phyloP scores from a whole-genome alignment of 2,329 filamentous ascomycete species.

The Graphilbum sp. region DNA sequence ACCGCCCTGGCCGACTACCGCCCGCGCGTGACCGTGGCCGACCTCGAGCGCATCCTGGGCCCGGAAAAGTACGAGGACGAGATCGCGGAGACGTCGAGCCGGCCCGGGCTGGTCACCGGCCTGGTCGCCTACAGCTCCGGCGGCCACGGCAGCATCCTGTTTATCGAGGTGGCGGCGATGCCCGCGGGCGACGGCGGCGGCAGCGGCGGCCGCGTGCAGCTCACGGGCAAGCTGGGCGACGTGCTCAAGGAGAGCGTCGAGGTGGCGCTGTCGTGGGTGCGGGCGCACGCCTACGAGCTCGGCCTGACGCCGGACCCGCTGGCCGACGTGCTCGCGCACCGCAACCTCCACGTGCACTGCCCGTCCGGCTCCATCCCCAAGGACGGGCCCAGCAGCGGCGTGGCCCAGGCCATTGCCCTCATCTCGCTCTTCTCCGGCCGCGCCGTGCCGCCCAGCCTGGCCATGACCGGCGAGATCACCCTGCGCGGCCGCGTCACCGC shows the following conservation, averaged over 20 bases:
- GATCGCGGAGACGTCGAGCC: slow-evolving; percentile 68
- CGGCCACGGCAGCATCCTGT: slow-evolving; percentile 87
- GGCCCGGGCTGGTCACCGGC: slow-evolving; percentile 87
- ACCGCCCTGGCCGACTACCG: slow-evolving; percentile 50
- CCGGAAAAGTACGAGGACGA: slow-evolving; percentile 92
- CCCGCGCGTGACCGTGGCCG: slow-evolving; percentile 54
- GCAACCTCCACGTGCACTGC: slow-evolving; percentile 91
- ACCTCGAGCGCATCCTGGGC: slow-evolving; percentile 80
- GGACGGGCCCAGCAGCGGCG: slow-evolving; percentile 72
- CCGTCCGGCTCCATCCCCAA: slow-evolving; percentile 91
- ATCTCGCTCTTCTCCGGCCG: slow-evolving; percentile 81
- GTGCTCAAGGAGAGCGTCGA: slow-evolving; percentile 96
- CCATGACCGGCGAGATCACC: slow-evolving; percentile 77
- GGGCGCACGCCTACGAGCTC: slow-evolving; percentile 83
- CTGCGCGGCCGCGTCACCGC: slow-evolving; percentile 81
- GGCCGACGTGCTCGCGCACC: slow-evolving; percentile 90
- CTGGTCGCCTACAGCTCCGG: slow-evolving; percentile 89
- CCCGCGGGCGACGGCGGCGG: slow-evolving; percentile 36
- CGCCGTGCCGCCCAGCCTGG: slow-evolving; percentile 75
- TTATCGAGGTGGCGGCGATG: slow-evolving; percentile 98
- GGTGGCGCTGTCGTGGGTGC: slow-evolving; percentile 92
- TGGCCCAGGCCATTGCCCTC: slow-evolving; percentile 85
- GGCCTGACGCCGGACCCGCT: slow-evolving; percentile 65
- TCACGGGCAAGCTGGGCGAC: slow-evolving; percentile 91
- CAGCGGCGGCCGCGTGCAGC: slow-evolving; percentile 75